Conservation (phyloP, 2,329 filamentous ascomycete genomes). For the Xylariaceae sp. region DNA sequence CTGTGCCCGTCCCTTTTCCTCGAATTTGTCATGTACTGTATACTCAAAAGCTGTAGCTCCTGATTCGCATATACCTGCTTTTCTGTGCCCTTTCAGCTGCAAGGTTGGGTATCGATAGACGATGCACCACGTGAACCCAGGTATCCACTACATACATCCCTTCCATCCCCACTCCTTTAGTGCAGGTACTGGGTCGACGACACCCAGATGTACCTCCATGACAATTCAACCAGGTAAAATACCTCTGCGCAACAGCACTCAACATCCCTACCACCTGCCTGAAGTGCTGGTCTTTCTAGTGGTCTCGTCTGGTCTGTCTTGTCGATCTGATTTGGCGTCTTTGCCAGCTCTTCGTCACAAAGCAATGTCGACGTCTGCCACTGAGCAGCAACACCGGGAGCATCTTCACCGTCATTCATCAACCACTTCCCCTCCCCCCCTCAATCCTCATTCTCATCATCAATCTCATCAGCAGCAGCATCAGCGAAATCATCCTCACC, state of each 20-base stretch:
- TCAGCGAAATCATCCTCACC: conserved; percentile 19
- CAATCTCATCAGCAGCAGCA: not conserved
- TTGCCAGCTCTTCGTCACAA: conserved; percentile 13
- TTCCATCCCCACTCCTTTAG: not conserved
- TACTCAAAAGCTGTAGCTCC: too few relatives aligned
- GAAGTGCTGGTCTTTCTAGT: conserved; percentile 8
- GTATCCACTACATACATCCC: not conserved
- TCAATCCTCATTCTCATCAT: conserved; percentile 25
- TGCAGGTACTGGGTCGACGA: not conserved
- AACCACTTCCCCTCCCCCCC: conserved; percentile 27
- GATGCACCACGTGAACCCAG: too few relatives aligned
- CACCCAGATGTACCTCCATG: not conserved
- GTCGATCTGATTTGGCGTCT: conserved; percentile 5
- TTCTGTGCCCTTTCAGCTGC: too few relatives aligned
- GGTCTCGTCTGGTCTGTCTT: conserved; percentile 13
- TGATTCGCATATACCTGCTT: too few relatives aligned
- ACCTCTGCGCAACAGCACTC: not conserved
- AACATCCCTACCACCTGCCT: conserved; percentile 16
- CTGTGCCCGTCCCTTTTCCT: too few relatives aligned
- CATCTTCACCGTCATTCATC: conserved; percentile 24
- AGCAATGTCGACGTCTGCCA: conserved; percentile 32
- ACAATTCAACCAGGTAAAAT: not conserved
- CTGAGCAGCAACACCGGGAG: conserved; percentile 25
- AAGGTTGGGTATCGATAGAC: too few relatives aligned
- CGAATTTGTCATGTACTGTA: too few relatives aligned